Evolutionary conservation across 495 filamentous ascomycete genomes (phyloP).

Genomic region (Zalerion maritima): DNA sequence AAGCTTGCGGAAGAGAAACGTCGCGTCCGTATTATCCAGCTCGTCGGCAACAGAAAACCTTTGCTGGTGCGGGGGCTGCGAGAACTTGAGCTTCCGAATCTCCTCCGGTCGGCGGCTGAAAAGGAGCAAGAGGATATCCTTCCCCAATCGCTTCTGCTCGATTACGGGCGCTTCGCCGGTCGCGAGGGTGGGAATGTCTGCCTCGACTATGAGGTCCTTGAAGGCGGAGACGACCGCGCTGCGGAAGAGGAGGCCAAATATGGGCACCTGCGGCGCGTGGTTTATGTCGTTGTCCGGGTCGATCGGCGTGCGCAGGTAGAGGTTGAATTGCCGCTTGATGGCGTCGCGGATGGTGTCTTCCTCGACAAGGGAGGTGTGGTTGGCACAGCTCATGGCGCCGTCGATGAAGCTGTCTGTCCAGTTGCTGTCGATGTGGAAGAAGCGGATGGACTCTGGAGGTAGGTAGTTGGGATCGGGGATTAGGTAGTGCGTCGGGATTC

Average conservation of each 20-base stretch:
- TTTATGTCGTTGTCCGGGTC: slow-evolving; percentile 3
- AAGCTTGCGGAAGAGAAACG: slow-evolving; percentile 6
- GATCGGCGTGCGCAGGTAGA: slow-evolving; percentile 8
- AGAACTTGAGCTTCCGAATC: slow-evolving; percentile 8
- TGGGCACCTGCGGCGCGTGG: slow-evolving; percentile 10
- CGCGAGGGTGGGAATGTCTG: slow-evolving; percentile 5
- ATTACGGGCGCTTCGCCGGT: slow-evolving; percentile 6
- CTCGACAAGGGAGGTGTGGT: slow-evolving; percentile 18
- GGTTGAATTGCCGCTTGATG: slow-evolving; percentile 21
- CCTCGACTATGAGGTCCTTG: slow-evolving; percentile 14
- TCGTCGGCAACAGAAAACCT: slow-evolving; percentile 11
- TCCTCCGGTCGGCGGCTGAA: slow-evolving; percentile 10
- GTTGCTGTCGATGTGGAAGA: slow-evolving; percentile 30
- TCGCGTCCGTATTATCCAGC: slow-evolving; percentile 2
- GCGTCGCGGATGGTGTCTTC: slow-evolving; percentile 14
- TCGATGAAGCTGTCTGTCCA: slow-evolving; percentile 34
- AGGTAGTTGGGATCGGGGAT: slow-evolving; percentile 25
- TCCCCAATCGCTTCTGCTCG: slow-evolving; percentile 4
- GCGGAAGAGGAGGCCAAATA: slow-evolving; percentile 17
- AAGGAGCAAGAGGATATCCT: slow-evolving; percentile 11
- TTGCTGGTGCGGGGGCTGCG: slow-evolving; percentile 22
- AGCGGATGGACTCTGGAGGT: slow-evolving; percentile 26
- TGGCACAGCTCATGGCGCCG: slow-evolving; percentile 29
- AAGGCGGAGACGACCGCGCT: slow-evolving; percentile 13
- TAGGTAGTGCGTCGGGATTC: slow-evolving; percentile 26